Evolutionary conservation across 495 filamentous ascomycete species (phyloP).

Genomic region (Penicillium longicatenatum): DNA sequence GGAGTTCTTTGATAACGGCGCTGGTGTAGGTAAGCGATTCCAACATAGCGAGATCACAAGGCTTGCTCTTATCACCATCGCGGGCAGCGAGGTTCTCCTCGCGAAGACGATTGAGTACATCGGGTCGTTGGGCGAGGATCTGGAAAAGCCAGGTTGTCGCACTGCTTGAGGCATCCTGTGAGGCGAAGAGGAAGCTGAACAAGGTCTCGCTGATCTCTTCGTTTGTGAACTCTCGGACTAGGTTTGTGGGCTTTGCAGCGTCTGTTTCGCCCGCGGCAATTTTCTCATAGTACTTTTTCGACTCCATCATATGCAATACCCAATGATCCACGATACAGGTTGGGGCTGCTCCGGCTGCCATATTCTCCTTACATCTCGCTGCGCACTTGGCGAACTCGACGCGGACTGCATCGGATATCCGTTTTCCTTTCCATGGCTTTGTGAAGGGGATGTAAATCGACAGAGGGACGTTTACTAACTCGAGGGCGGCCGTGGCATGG

Average conservation of each 20-base stretch:
- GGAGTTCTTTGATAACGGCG: conserved; percentile 85
- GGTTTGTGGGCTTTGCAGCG: conserved; percentile 69
- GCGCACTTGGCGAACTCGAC: conserved; percentile 84
- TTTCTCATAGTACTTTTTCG: conserved; percentile 65
- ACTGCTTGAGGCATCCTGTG: conserved; percentile 90
- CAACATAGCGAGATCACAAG: conserved; percentile 75
- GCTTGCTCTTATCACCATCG: conserved; percentile 66
- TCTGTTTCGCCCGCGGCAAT: conserved; percentile 65
- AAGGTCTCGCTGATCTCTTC: conserved; percentile 89
- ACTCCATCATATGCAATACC: conserved; percentile 82
- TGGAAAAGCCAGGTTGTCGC: conserved; percentile 93
- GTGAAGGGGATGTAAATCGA: conserved; percentile 90
- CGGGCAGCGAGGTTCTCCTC: conserved; percentile 79
- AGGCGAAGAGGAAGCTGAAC: conserved; percentile 96
- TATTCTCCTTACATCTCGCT: conserved; percentile 81
- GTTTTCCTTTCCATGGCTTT: conserved; percentile 90
- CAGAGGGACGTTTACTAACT: conserved; percentile 89
- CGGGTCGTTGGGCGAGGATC: conserved; percentile 83
- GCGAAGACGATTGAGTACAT: conserved; percentile 77
- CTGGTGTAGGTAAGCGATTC: conserved; percentile 86
- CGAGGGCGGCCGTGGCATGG: conserved; percentile 85
- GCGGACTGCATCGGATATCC: conserved; percentile 81
- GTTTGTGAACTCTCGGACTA: conserved; percentile 82
- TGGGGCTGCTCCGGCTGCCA: conserved; percentile 77
- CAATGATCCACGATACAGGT: conserved; percentile 91